Percentiles rank a stretch among this genome's conserved stretches.
Conservation (phyloP, 768 basidiomycete species). For the Trametes cinnabarina region DNA sequence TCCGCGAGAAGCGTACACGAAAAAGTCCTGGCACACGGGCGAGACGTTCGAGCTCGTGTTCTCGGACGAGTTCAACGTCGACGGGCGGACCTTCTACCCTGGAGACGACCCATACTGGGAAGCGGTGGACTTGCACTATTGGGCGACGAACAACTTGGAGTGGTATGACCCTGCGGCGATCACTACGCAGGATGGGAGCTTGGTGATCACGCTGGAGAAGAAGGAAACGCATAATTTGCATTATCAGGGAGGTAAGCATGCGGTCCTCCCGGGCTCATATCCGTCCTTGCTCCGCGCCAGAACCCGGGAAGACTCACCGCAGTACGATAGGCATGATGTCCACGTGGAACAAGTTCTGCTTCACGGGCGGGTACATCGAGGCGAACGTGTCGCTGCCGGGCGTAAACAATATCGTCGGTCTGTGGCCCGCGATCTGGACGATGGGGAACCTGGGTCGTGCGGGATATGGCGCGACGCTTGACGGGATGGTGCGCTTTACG, state of each 20-base stretch:
- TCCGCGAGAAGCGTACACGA: constrained; percentile 55
- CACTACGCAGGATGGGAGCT: constrained; percentile 68
- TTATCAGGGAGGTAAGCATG: constrained; percentile 56
- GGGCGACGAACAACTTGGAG: constrained; percentile 49
- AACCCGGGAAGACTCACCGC: not conserved
- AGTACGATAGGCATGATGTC: constrained; percentile 45
- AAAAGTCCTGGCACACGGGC: constrained; percentile 51
- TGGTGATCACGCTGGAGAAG: constrained; percentile 71
- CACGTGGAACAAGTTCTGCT: constrained; percentile 90
- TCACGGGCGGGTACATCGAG: constrained; percentile 83
- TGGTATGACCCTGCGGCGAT: constrained; percentile 87
- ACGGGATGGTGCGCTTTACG: constrained; percentile 62
- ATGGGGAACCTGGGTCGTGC: constrained; percentile 86
- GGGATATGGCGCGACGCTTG: constrained; percentile 83
- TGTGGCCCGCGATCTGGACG: constrained; percentile 82
- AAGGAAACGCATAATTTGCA: constrained; percentile 68
- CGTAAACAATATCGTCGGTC: constrained; percentile 51
- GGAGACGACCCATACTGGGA: constrained; percentile 90
- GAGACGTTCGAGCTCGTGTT: constrained; percentile 66
- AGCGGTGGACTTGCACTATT: constrained; percentile 78
- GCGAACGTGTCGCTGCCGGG: constrained; percentile 70
- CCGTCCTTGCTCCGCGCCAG: not conserved
- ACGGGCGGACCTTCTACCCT: constrained; percentile 78
- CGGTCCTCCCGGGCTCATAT: not conserved
- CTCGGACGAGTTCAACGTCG: constrained; percentile 84